These are phyloP conservation scores for Anisodus acutangulus DNA, from an alignment of 257 asterid species.

Conservation along the genomic window DNA sequence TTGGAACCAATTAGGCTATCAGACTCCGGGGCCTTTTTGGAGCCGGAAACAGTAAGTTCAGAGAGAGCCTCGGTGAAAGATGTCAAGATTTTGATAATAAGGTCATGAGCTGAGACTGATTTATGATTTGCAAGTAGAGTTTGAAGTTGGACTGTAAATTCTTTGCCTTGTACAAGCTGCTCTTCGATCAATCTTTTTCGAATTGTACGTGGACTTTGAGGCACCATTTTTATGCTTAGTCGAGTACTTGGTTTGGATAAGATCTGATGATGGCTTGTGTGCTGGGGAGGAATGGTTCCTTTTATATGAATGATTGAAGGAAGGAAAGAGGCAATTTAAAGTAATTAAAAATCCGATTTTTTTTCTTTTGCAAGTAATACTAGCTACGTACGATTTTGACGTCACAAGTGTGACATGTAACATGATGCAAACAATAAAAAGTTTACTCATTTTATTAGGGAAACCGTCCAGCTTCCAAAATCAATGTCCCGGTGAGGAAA, in stretches of 20 bases:
- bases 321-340: neutral
- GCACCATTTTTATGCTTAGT: neutral
- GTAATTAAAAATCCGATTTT: neutral
- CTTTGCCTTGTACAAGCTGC: slow-evolving; percentile 55
- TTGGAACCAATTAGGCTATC: slow-evolving; percentile 30
- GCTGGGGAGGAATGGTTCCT: neutral
- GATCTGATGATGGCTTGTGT: neutral
- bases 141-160: slow-evolving; percentile 48
- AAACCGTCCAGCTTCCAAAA: too few relatives aligned
- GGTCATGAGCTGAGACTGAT: slow-evolving; percentile 35
- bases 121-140: slow-evolving; percentile 36
- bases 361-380: neutral
- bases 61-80: slow-evolving; percentile 55
- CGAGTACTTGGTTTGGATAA: neutral
- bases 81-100: slow-evolving; percentile 42
- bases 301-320: neutral
- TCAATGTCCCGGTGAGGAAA: too few relatives aligned
- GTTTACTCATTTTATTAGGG: neutral
- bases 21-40: slow-evolving; percentile 35
- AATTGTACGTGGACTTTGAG: neutral
- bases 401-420: neutral
- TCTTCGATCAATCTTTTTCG: slow-evolving; percentile 31
- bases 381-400: neutral
- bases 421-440: neutral
- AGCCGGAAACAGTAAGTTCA: slow-evolving; percentile 31